Evolutionary conservation across 164 flowering plant genomes (phyloP).

Genomic region (Sedum album): DNA sequence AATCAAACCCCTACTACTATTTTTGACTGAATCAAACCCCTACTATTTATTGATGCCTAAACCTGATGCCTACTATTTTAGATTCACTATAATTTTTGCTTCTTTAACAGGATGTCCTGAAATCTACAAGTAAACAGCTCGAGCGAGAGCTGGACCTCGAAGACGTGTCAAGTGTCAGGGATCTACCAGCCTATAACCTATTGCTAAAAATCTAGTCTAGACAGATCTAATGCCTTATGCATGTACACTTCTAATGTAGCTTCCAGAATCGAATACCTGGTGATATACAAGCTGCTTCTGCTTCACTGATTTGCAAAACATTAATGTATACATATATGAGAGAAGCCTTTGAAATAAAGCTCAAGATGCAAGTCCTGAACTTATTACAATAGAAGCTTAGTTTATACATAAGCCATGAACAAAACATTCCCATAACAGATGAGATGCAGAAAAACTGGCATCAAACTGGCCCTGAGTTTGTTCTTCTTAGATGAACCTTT

Average conservation of each 20-base stretch:
- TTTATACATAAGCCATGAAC: neutral
- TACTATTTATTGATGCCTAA: constrained; percentile 25
- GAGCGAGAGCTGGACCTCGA: neutral
- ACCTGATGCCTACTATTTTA: neutral
- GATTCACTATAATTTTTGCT: neutral
- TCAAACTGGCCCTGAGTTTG: constrained; percentile 51
- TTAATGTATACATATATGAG: neutral
- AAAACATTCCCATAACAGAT: neutral
- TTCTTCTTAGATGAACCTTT: constrained; percentile 55
- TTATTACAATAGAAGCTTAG: neutral
- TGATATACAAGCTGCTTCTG: no score
- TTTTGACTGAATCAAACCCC: neutral
- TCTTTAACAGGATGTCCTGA: neutral
- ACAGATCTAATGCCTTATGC: no score
- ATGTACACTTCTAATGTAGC: no score
- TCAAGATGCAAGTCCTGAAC: neutral
- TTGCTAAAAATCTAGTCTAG: no score
- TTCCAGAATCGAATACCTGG: no score
- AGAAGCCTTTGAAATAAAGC: neutral
- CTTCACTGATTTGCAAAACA: neutral
- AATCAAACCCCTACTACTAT: neutral
- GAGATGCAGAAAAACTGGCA: neutral
- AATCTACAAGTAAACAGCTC: neutral
- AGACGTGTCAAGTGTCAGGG: neutral
- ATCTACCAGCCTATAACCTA: neutral